These are phyloP conservation scores for Trichophyton rubrum DNA, from an alignment of 2,329 filamentous ascomycete species.

Conservation along the genomic window DNA sequence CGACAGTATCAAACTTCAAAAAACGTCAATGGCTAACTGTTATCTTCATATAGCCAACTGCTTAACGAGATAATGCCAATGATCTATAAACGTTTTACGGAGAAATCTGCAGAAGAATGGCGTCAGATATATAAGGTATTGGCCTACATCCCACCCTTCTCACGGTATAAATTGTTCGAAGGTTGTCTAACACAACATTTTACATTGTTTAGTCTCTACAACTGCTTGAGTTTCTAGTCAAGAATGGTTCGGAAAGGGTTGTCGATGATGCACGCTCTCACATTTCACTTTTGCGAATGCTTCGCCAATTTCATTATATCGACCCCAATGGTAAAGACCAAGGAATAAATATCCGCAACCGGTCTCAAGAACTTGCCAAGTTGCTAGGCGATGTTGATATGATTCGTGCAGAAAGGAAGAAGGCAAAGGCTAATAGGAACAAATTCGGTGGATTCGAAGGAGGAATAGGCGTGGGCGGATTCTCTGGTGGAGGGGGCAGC, in stretches of 20 bases:
- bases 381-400: slow-evolving; percentile 61
- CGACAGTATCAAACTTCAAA: slow-evolving; percentile 3
- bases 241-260: slow-evolving; percentile 93
- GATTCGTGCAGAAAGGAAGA: slow-evolving; percentile 58
- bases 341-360: slow-evolving; percentile 91
- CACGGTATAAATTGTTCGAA: background rate
- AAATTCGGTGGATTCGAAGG: slow-evolving; percentile 95
- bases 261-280: slow-evolving; percentile 95
- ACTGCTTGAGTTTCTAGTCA: slow-evolving; percentile 66
- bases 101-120: slow-evolving; percentile 97
- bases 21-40: slow-evolving; percentile 5
- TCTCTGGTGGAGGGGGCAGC: slow-evolving; percentile 43
- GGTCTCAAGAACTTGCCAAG: slow-evolving; percentile 89
- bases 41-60: slow-evolving; percentile 54
- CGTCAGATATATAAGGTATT: slow-evolving; percentile 92
- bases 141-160: background rate
- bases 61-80: slow-evolving; percentile 99
- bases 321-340: slow-evolving; percentile 95
- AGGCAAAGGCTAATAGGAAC: slow-evolving; percentile 76
- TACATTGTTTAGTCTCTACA: slow-evolving; percentile 51
- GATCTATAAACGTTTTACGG: slow-evolving; percentile 98
- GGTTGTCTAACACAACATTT: background rate
- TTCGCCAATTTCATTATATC: slow-evolving; percentile 96
- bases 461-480: slow-evolving; percentile 42
- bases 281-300: slow-evolving; percentile 91